These are phyloP conservation scores for Termitomyces sp. DNA, from an alignment of 768 basidiomycete genomes.

Conservation along the genomic window DNA sequence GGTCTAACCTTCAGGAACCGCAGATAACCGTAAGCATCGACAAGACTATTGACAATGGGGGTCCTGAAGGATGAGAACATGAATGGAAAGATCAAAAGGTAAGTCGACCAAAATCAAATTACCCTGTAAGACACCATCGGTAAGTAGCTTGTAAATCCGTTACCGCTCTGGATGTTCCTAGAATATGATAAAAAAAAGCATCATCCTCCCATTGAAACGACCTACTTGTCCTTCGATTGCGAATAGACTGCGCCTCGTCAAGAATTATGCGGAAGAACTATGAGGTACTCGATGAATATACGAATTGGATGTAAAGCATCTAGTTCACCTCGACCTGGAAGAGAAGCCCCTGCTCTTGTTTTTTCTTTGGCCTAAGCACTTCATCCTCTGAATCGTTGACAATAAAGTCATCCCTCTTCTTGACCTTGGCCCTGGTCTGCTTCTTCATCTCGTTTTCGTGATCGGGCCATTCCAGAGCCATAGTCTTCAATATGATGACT, in stretches of 20 bases:
- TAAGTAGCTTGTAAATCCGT: slow-evolving; percentile 44
- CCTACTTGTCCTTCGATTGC: slow-evolving; percentile 43
- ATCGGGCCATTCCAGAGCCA: slow-evolving; percentile 56
- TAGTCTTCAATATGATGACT: slow-evolving; percentile 32
- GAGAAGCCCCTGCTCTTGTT: slow-evolving; percentile 34
- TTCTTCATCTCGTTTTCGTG: slow-evolving; percentile 40
- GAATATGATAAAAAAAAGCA: neutral
- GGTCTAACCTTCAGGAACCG: slow-evolving; percentile 39
- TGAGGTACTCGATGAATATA: neutral
- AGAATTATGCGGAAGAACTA: slow-evolving; percentile 49
- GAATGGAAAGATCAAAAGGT: neutral
- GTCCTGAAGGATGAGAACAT: slow-evolving; percentile 30
- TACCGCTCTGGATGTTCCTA: slow-evolving; percentile 50
- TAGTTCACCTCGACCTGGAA: slow-evolving; percentile 41
- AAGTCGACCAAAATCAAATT: slow-evolving; percentile 6
- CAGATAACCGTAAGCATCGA: slow-evolving; percentile 46
- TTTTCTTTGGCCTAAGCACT: slow-evolving; percentile 21
- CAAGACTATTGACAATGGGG: slow-evolving; percentile 56
- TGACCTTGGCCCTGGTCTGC: slow-evolving; percentile 24
- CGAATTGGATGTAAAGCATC: neutral
- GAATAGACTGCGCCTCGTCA: slow-evolving; percentile 52
- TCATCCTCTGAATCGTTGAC: slow-evolving; percentile 32
- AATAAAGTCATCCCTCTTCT: slow-evolving; percentile 24
- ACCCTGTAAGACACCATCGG: slow-evolving; percentile 69
- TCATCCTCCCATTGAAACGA: neutral